Base-by-base conservation (phyloP, 768 basidiomycete species). In the Boletus subcaerulescens region DNA sequence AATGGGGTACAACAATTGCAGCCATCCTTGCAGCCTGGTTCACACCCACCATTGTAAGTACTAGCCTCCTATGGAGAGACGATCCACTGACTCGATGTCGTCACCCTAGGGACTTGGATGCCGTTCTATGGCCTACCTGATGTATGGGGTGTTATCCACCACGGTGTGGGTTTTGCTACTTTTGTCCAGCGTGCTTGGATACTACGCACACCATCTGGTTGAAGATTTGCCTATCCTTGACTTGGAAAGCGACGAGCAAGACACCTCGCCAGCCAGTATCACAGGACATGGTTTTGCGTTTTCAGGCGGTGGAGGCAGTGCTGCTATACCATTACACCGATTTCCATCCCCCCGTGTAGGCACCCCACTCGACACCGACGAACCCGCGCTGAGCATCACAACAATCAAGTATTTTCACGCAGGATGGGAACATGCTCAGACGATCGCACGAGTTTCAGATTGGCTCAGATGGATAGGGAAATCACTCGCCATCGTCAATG, bases 1-100 rank as follows among this genome's bases (percentile, higher is more conserved):
- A 74, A 50, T 74, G 70, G 74, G 66, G 59, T 0, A 71, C 73
- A 7, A 64, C 66, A 2, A 42, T 54, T 0, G 65, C 71, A 12
- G 72, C 73, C 1, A 3, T 73, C 32, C 40, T 72, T 4, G 59
- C 60, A 10, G 60, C 61, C 12, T 67, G 61, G 58, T 69, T 56
- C 31, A 73, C 69, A 0, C 73, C 73, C 9, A 75, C 73, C 1
- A 55, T 55, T 3, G 65, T 65, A 33, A 49, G 62, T 60, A n/a
- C n/a, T n/a, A 5, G 13, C 18, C 50, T 33, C 14, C 6, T 2
- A 11, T 1, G 1, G 4, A n/a, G 40, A 15, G 29, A 38, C 38
- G 26, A 33, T 22, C 14, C 6, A 15, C 4, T 45, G 26, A 43
- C 18, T 52, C 11, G 39, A 22, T 1, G 7, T 39, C 18, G 14